Base-by-base conservation (phyloP, 2,329 filamentous ascomycete genomes). In the Botryotinia calthae region DNA sequence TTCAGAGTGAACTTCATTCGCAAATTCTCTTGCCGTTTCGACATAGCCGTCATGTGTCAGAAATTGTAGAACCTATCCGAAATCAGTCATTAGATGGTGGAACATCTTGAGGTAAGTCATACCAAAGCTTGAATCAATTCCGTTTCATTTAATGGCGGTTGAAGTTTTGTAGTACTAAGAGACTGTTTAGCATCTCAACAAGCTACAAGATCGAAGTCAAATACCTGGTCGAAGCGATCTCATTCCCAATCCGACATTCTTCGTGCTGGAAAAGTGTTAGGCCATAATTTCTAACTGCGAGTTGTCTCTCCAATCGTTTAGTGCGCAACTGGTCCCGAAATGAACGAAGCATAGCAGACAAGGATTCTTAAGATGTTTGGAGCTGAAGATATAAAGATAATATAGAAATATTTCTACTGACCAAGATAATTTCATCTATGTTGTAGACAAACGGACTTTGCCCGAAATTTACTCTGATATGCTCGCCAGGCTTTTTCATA, bases 11-110 rank as follows among this genome's bases (percentile, higher is more conserved):
- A 97, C 89, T 79, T 98, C 95, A 77, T 91, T 87, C 5, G 93
- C 90, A 84, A 99, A 98, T 0, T 93, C 94, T 75, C 91, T 89
- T 14, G 95, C 95, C 0, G 95, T 97, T 77, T 98, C 95, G 12
- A 98, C 91, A 77, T 98, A 98, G 73, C 96, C 96, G 79, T 98
- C 96, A 78, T 98, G 95, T 54, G 95, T 93, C 22, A 99, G 85
- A 77, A 97, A 98, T 82, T 98, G 95, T 56, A 94, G 87, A 28
- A 90, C 87, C 84, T 86, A 71, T 46, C 40, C n/a, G 42, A 2
- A 46, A 67, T 72, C 28, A 63, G 64, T 74, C 67, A 74, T 51
- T 46, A 54, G 44, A 40, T 16, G 7, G 25, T 37, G 7, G 20
- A 58, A 72, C 14, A 31, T 68, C 20, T n/a, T 16, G 56, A 34